Base-by-base conservation (phyloP, 352 stramenopile genomes). In the Detonula confervacea region DNA sequence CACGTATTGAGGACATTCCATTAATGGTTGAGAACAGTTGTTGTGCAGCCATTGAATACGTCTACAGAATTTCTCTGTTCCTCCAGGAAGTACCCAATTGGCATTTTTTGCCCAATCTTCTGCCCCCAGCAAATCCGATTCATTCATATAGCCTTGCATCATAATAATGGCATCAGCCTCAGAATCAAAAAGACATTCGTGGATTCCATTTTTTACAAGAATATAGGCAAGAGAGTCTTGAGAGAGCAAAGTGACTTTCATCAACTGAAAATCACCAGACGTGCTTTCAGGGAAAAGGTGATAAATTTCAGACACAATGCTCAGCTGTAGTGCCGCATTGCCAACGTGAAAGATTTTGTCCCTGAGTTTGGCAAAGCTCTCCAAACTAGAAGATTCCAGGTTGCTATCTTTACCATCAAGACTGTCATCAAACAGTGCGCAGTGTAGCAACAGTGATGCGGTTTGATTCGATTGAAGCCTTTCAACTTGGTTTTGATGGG, bases 141-240 rank as follows among this genome's bases (percentile, higher is more conserved):
- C 16, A 14, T 78, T 56, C 39, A 81, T 74, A 12, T 64, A 72
- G 0, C 16, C 12, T 37, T 59, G 7, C 46, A 88, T 82, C 18
- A 54, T 1, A 39, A 14, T 16, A 4, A 44, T 71, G 25, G 46
- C 55, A 47, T 80, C 51, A 27, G 73, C 42, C 35, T 83, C 30
- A 47, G 55, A 42, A 64, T 89, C 80, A 77, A 80, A 87, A 1
- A 90, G 71, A 44, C 14, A 79, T n/a, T 76, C 25, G 29, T 81
- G 67, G 47, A 87, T 57, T 30, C 64, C 67, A 47, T 80, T 83
- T 39, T 89, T 91, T 1, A 83, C 24, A 6, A 87, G 47, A 29
- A 89, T 80, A 46, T 91, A 91, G 0, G 66, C 68, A 5, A 89
- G n/a, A 29, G 71, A 61, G 64, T 91, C 84, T 46, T 89, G 56